Base-by-base conservation (phyloP, 2,329 filamentous ascomycete genomes). In the Epichloe scottii region DNA sequence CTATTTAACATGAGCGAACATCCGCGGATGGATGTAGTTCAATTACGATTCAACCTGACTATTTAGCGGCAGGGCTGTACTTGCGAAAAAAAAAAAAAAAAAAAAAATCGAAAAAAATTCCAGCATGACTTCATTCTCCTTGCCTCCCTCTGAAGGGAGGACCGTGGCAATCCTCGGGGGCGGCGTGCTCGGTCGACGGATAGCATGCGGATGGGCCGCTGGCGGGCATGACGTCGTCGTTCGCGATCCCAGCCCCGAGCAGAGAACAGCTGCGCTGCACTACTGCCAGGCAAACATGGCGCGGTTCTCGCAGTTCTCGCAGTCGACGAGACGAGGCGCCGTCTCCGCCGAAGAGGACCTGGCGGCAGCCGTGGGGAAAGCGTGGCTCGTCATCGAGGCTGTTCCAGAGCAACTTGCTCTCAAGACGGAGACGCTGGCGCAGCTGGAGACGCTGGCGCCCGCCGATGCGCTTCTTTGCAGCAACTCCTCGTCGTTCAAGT, bases 381-480 rank as follows among this genome's bases (percentile, higher is more conserved):
- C 74, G 3, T 80, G 72, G 76, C 64, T 78, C 5, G 71, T 77
- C n/a, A 68, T 78, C 52, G 76, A 77, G 59, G 73, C 70, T 14
- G 69, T 79, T 0, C 76, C 74, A 0, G 77, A 78, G 57, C 71
- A 67, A 50, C 63, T 76, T 10, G 57, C 66, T 6, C 56, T 76
- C 34, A 79, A 79, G 61, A 70, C 71, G 14, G 63, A 65, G 12
- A 72, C 69, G 0, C 74, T 78, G 52, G 70, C 63, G 2, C 64
- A 74, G 3, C 62, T 79, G 8, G 73, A 75, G n/a, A 55, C 55
- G 6, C 39, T 65, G 7, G 66, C 72, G 0, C 68, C 69, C 0
- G 23, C 53, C 0, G 76, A 79, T 49, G 70, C 69, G 43, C 71
- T 80, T 17, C 58, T 80, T 0, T 70, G 67, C 0, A 72, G 68